Evolutionary conservation across 2,329 filamentous ascomycete species (phyloP), one percentile per base, ranked within the genome.

Genomic region (Graphiopsis chlorocephala): DNA sequence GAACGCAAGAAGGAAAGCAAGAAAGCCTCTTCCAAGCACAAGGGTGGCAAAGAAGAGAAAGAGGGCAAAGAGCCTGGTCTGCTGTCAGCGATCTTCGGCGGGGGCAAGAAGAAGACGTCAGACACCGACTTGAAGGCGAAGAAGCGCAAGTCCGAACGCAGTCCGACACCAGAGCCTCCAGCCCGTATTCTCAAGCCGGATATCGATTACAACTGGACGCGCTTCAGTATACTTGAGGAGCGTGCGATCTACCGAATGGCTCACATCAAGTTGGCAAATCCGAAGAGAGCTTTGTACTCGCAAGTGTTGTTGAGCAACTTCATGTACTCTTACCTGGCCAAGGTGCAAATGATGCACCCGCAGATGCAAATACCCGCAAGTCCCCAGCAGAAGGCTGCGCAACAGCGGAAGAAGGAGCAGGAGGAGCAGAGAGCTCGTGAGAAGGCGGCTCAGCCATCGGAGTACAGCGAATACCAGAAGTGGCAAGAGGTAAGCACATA

Each of bases 241-340:
- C 86, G 95, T 65, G 95, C 95, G 23, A 99, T 99, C 66, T 99
- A 99, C 78, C 88, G 95, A 67, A 97, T 99, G 92, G 95, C 95
- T 20, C 95, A 99, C 76, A 96, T 98, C 80, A 99, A 99, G 78
- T 86, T 99, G 67, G 95, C 95, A n/a, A 98, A 99, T 75, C 95
- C 95, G 42, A 89, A 94, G 52, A 89, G 95, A 64, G 91, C 94
- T 47, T 81, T 99, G 60, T 90, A 96, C 74, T 97, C 94, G 66
- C 95, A 99, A 78, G 95, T 99, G 25, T 83, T 99, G 65, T 85
- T 99, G 70, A 97, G 93, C 79, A 99, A 99, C 77, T 99, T 99
- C 79, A 99, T 99, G 95, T 99, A 99, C 80, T 95, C 93, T 64
- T 99, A 99, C 77, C 85, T 99, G 69, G 95, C 95, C 67, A 99